A percentile compares a stretch with the other conserved stretches of the same genome.
Conservation (phyloP, 495 filamentous ascomycete species). For the Coniosporium apollinis region DNA sequence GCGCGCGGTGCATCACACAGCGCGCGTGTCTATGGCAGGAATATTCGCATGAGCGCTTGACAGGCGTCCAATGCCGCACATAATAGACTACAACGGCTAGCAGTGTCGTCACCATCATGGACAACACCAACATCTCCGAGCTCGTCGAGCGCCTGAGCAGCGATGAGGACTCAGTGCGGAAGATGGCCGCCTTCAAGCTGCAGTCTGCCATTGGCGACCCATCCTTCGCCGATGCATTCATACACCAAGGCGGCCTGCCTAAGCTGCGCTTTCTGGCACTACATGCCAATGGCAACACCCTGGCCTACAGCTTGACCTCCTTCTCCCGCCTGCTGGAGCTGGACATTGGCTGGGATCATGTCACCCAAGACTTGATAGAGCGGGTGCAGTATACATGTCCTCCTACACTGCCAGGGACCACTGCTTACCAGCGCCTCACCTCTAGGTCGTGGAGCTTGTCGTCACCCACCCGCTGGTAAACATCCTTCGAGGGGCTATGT, state of each 20-base stretch:
- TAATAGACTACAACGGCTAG: not conserved
- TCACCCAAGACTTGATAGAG: conserved; percentile 49
- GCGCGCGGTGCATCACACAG: too few species aligned
- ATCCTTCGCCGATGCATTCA: conserved; percentile 92
- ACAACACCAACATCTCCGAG: conserved; percentile 42
- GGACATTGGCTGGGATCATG: conserved; percentile 89
- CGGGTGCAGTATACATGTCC: conserved; percentile 32
- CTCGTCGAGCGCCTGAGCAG: conserved; percentile 52
- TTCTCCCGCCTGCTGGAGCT: conserved; percentile 77
- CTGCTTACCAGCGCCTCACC: not conserved
- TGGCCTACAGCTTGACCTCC: conserved; percentile 85
- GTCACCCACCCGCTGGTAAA: conserved; percentile 95
- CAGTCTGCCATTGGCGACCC: conserved; percentile 89
- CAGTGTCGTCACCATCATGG: conserved; percentile 28
- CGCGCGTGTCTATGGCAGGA: too few species aligned
- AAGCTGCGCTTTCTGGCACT: conserved; percentile 69
- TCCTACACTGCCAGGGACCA: not conserved
- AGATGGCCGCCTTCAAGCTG: conserved; percentile 98
- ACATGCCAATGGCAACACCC: conserved; percentile 74
- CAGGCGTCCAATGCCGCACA: too few species aligned
- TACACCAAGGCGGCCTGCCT: conserved; percentile 66
- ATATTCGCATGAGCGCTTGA: too few species aligned
- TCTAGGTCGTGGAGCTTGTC: conserved; percentile 75
- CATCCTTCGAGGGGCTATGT: conserved; percentile 91
- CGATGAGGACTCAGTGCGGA: conserved; percentile 81